Percentiles rank a stretch among this genome's conserved stretches.
Conservation (phyloP, 345 rosid species). For the Triadica sebifera region DNA sequence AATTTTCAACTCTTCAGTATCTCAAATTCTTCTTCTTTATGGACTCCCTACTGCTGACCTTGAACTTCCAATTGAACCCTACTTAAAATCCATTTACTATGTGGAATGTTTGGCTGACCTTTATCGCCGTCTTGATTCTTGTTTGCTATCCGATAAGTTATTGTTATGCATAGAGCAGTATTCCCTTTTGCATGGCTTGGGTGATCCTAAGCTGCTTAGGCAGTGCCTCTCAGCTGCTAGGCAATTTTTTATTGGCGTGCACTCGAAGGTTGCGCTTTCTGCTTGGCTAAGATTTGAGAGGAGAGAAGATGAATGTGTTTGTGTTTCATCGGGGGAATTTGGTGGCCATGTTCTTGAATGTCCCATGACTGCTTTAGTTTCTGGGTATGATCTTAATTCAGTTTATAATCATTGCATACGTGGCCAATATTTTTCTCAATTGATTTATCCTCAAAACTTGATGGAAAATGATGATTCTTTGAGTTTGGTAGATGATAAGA, state of each 20-base stretch:
- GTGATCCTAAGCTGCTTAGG: constrained; percentile 75
- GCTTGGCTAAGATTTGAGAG: constrained; percentile 87
- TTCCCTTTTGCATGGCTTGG: constrained; percentile 53
- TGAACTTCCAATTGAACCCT: constrained; percentile 71
- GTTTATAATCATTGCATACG: constrained; percentile 47
- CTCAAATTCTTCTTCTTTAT: constrained; percentile 49
- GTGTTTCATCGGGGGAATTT: constrained; percentile 54
- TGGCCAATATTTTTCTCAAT: constrained; percentile 16
- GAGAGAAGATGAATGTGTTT: constrained; percentile 67
- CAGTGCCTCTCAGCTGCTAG: constrained; percentile 69
- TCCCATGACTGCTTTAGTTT: constrained; percentile 47
- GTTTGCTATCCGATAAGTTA: constrained; percentile 39
- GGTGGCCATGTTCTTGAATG: constrained; percentile 57
- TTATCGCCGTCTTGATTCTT: constrained; percentile 52
- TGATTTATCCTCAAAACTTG: constrained; percentile 8
- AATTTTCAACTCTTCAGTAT: constrained; percentile 36
- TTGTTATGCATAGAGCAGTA: constrained; percentile 61
- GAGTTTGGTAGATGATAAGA: constrained; percentile 41
- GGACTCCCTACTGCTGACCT: constrained; percentile 70
- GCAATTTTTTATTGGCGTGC: constrained; percentile 61
- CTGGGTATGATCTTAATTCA: constrained; percentile 45
- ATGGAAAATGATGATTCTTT: constrained; percentile 34
- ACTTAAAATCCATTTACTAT: constrained; percentile 59
- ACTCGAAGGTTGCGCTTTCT: constrained; percentile 70
- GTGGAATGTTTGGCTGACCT: constrained; percentile 64